Conservation (phyloP, 2,329 filamentous ascomycete genomes). For the Xylariales sp. region DNA sequence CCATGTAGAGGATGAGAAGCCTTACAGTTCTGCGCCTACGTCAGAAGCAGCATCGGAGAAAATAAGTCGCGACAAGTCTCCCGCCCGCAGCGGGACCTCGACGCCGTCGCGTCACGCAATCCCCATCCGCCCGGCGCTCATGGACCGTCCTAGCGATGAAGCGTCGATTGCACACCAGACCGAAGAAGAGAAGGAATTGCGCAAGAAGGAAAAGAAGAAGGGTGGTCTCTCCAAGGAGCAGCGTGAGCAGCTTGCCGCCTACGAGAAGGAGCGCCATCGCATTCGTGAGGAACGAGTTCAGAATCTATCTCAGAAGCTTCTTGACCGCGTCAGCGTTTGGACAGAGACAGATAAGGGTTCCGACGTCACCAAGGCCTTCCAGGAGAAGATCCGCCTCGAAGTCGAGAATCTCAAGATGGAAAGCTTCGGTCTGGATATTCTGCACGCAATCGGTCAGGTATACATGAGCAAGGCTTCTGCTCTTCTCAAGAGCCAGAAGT, state of each 20-base stretch:
- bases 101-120: conserved; percentile 46
- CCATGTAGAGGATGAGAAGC: conserved; percentile 27
- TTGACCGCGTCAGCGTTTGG: conserved; percentile 90
- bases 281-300: conserved; percentile 88
- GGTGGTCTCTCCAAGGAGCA: conserved; percentile 84
- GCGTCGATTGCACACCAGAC: conserved; percentile 64
- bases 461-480: conserved; percentile 85
- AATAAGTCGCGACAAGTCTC: conserved; percentile 35
- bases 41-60: too few species aligned
- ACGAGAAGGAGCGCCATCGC: conserved; percentile 78
- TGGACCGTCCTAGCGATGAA: conserved; percentile 78
- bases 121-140: conserved; percentile 78
- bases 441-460: conserved; percentile 89
- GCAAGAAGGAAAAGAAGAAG: conserved; percentile 82
- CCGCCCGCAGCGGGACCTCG: conserved; percentile 30
- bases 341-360: conserved; percentile 89
- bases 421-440: conserved; percentile 91
- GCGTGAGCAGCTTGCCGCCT: conserved; percentile 82
- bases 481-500: conserved; percentile 92
- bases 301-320: conserved; percentile 76
- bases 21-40: conserved; percentile 33
- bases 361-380: conserved; percentile 85
- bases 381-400: conserved; percentile 90
- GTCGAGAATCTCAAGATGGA: conserved; percentile 99
- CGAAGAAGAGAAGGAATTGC: conserved; percentile 69